Percentiles rank a stretch among this genome's conserved stretches.
phyloP scores from a whole-genome alignment of 768 basidiomycete genomes.

The Boletus huronensis region DNA sequence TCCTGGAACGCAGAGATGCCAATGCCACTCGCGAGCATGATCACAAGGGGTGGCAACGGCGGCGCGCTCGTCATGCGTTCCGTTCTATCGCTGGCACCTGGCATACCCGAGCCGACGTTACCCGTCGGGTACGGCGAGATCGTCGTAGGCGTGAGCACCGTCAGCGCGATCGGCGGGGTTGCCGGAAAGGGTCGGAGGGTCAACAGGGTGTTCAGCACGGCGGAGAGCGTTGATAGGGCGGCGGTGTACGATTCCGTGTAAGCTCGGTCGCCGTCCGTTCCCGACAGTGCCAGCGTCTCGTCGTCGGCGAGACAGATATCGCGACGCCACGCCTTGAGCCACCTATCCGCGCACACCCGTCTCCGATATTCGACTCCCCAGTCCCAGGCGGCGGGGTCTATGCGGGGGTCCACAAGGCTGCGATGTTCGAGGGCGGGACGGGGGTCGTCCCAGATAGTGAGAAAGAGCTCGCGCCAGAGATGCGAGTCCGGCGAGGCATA shows the following conservation, averaged over 20 bases:
- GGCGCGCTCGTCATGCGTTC: slow-evolving; percentile 31
- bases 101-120: slow-evolving; percentile 2
- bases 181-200: slow-evolving; percentile 32
- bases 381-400: slow-evolving; percentile 16
- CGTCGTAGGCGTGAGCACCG: slow-evolving; percentile 11
- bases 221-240: slow-evolving; percentile 22
- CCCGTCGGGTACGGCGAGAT: slow-evolving; percentile 8
- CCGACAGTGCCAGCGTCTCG: not conserved
- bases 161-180: slow-evolving; percentile 21
- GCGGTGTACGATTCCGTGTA: not conserved
- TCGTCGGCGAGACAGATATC: slow-evolving; percentile 5
- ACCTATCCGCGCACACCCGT: slow-evolving; percentile 21
- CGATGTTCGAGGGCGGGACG: slow-evolving; percentile 31
- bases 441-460: slow-evolving; percentile 50
- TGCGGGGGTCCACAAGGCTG: slow-evolving; percentile 23
- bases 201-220: slow-evolving; percentile 34
- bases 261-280: not conserved
- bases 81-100: slow-evolving; percentile 4
- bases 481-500: slow-evolving; percentile 34
- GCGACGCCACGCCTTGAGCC: slow-evolving; percentile 25
- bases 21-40: slow-evolving; percentile 20
- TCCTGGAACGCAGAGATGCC: slow-evolving; percentile 9
- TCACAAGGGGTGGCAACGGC: slow-evolving; percentile 30
- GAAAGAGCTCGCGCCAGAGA: slow-evolving; percentile 49
- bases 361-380: slow-evolving; percentile 25